These are phyloP conservation scores for Ocimum tenuiflorum DNA, from an alignment of 257 asterid genomes.

Conservation along the genomic window DNA sequence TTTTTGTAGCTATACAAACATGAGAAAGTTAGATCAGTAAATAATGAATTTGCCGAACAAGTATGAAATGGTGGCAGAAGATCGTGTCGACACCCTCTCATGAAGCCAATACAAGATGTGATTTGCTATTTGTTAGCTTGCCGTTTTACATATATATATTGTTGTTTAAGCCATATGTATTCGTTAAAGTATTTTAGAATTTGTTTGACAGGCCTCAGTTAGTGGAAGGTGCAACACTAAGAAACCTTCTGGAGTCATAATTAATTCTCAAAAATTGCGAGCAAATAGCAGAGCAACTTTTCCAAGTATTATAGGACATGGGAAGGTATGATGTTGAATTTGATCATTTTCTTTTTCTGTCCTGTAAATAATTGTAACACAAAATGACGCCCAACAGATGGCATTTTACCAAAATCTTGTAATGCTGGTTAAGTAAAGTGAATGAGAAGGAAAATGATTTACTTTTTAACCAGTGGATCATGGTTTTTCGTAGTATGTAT, in stretches of 20 bases:
- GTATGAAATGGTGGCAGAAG: not conserved
- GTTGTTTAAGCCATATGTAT: not conserved
- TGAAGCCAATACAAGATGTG: not conserved
- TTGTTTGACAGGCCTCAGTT: constrained; percentile 31
- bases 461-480: not conserved
- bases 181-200: constrained; percentile 5
- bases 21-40: not conserved
- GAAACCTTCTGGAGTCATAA: constrained; percentile 17
- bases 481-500: constrained; percentile 7
- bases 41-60: not conserved
- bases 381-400: not conserved
- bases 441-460: not conserved
- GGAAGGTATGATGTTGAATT: constrained; percentile 36
- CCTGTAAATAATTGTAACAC: not conserved
- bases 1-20: not conserved
- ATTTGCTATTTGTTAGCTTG: not conserved
- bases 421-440: not conserved
- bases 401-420: not conserved
- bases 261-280: constrained; percentile 19
- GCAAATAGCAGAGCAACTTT: constrained; percentile 14
- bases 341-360: constrained; percentile 6
- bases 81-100: not conserved
- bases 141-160: not conserved
- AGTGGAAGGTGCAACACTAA: constrained; percentile 23
- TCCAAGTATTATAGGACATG: constrained; percentile 17